Base-by-base conservation (phyloP, 352 stramenopile genomes). In the Phytophthora citrophthora region DNA sequence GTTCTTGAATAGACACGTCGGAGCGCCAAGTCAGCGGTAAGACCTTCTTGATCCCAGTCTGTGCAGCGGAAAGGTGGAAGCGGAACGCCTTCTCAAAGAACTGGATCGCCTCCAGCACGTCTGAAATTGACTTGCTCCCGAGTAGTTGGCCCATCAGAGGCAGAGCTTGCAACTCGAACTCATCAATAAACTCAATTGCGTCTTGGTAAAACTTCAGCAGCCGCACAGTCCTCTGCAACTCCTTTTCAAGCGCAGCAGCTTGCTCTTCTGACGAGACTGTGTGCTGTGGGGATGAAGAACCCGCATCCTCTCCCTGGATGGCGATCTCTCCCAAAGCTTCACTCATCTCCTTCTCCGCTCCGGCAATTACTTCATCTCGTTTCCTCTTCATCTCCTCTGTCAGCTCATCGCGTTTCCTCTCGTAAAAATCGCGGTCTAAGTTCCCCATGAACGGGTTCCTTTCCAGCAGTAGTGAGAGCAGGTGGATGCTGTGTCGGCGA, bases 391-490 rank as follows among this genome's bases (percentile, higher is more conserved):
- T 80, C 16, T 74, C 68, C 27, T 83, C 67, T 12, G 88, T 76
- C 5, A 96, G 63, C 47, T 93, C 81, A n/a, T 77, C 58, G 24
- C 93, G 83, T 63, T 98, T 97, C 34, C 74, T 68, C 27, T 72
- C 59, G 61, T 98, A 98, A 11, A 88, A 95, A 16, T 83, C 46
- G 29, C 73, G 74, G 41, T 98, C 79, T 8, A 99, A 72, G 43
- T 93, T 90, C 13, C 88, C 91, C 82, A 97, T 94, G 66, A 95
- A 99, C 9, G 95, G 96, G 64, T 99, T 99, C 56, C 93, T 96
- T 68, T 98, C 90, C 5, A 99, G 63, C 32, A 98, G 48, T 15
- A 84, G 62, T n/a, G 86, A 97, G 4, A 98, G 72, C 29, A 99
- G 70, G 67, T 95, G 61, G 43, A 94, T 82, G 13, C 76, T 91